phyloP scores from a whole-genome alignment of 2,329 filamentous ascomycete species.

The Verticillium isaacii region DNA sequence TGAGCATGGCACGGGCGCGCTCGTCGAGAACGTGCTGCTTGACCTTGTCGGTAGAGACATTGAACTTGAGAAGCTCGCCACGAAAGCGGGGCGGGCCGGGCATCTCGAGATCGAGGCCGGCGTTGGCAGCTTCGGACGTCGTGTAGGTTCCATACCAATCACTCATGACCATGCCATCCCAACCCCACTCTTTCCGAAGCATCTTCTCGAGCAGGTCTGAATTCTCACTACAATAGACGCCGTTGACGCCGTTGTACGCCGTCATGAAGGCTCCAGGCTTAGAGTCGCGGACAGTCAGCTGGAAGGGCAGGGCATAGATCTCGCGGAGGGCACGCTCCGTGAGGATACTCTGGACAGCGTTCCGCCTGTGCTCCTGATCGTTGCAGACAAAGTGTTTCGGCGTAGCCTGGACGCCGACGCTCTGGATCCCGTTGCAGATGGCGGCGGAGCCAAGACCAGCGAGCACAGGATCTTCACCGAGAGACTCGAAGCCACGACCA shows the following conservation, averaged over 20 bases:
- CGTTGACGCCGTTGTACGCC: conserved; percentile 55
- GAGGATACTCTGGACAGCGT: conserved; percentile 49
- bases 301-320: conserved; percentile 55
- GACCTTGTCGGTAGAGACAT: conserved; percentile 52
- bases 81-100: conserved; percentile 49
- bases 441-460: conserved; percentile 49
- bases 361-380: conserved; percentile 55
- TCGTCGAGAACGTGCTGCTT: conserved; percentile 50
- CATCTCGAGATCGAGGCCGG: conserved; percentile 57
- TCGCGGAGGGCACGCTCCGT: conserved; percentile 53
- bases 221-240: conserved; percentile 50
- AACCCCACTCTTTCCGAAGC: conserved; percentile 52
- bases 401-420: conserved; percentile 49
- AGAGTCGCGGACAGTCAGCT: conserved; percentile 48
- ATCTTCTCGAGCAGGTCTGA: conserved; percentile 40
- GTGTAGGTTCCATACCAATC: conserved; percentile 57
- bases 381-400: conserved; percentile 60
- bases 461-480: conserved; percentile 54
- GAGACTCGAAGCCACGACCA: conserved; percentile 55
- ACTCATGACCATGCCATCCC: conserved; percentile 52
- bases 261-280: conserved; percentile 54
- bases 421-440: conserved; percentile 51
- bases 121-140: conserved; percentile 38
- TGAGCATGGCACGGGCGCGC: conserved; percentile 52
- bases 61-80: conserved; percentile 46